A percentile compares a stretch with the other conserved stretches of the same genome.
phyloP scores from a whole-genome alignment of 106 monocot species.

The Platanthera guangdongensis region DNA sequence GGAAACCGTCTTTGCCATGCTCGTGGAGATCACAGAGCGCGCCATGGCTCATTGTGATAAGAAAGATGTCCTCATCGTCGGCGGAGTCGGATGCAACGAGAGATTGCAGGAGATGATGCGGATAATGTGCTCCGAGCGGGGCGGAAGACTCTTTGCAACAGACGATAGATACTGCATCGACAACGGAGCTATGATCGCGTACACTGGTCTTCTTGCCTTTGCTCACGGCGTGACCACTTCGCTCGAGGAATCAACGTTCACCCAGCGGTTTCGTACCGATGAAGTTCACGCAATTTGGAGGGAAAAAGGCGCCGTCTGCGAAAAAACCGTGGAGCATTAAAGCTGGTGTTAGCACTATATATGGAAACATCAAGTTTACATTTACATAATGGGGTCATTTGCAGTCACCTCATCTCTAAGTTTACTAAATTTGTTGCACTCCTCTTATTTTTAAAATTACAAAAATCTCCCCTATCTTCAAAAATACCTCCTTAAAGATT shows the following conservation, averaged over 20 bases:
- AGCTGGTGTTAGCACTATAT: no score
- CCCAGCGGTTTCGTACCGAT: conserved; percentile 88
- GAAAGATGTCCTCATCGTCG: conserved; percentile 95
- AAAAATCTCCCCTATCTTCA: no score
- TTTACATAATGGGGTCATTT: no score
- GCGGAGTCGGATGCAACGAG: conserved; percentile 93
- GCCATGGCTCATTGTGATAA: conserved; percentile 98
- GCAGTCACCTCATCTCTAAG: no score
- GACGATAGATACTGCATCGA: conserved; percentile 96
- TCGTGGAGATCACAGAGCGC: conserved; percentile 94
- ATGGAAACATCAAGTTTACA: no score
- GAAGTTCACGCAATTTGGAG: conserved; percentile 97
- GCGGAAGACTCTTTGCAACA: conserved; percentile 77
- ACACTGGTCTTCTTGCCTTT: conserved; percentile 88
- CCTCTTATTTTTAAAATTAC: no score
- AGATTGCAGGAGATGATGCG: conserved; percentile 96
- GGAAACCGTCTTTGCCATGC: conserved; percentile 99
- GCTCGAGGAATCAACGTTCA: conserved; percentile 78
- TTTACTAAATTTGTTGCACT: no score
- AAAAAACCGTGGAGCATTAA: neutral
- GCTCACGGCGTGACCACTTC: conserved; percentile 71
- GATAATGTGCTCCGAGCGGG: conserved; percentile 87
- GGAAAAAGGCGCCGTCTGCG: conserved; percentile 25
- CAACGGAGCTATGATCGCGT: conserved; percentile 99
- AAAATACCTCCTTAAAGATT: no score